A percentile compares a stretch with the other conserved stretches of the same genome.
Conservation (phyloP, 1,284 basidiomycete genomes). For the Cryptococcus hybrid region DNA sequence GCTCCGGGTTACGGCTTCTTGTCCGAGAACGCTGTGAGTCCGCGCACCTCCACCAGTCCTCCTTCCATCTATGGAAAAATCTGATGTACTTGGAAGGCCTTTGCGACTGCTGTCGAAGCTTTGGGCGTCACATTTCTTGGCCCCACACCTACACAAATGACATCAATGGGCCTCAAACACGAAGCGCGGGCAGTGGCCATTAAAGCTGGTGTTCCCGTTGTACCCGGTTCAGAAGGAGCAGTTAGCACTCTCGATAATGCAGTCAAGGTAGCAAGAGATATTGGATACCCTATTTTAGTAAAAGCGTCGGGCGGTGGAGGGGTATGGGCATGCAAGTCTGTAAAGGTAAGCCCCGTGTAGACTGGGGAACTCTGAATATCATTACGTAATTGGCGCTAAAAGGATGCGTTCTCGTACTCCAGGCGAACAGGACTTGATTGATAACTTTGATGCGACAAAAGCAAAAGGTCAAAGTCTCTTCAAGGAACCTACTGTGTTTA, state of each 20-base stretch:
- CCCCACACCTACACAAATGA: constrained; percentile 57
- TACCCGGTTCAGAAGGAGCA: constrained; percentile 58
- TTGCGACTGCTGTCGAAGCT: constrained; percentile 55
- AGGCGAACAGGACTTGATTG: constrained; percentile 51
- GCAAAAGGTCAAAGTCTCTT: constrained; percentile 54
- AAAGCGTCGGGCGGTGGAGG: constrained; percentile 69
- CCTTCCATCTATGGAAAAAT: neutral
- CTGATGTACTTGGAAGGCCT: constrained; percentile 32
- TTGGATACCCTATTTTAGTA: constrained; percentile 57
- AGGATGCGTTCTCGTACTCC: constrained; percentile 21
- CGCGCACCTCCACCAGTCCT: neutral
- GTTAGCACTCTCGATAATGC: constrained; percentile 54
- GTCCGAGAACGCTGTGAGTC: constrained; percentile 57
- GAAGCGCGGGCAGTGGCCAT: constrained; percentile 57
- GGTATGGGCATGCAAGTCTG: constrained; percentile 67
- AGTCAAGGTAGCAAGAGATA: constrained; percentile 45
- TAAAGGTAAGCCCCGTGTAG: constrained; percentile 46
- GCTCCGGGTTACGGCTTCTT: constrained; percentile 68
- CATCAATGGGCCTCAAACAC: constrained; percentile 64
- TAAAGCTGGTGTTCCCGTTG: constrained; percentile 56
- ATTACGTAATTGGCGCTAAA: too few species aligned
- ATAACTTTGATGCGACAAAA: constrained; percentile 38
- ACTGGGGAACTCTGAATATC: too few species aligned
- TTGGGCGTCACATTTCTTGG: constrained; percentile 62
- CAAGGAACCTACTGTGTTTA: constrained; percentile 57